phyloP scores from a whole-genome alignment of 2,329 filamentous ascomycete species.

The Pseudogymnoascus sp. region DNA sequence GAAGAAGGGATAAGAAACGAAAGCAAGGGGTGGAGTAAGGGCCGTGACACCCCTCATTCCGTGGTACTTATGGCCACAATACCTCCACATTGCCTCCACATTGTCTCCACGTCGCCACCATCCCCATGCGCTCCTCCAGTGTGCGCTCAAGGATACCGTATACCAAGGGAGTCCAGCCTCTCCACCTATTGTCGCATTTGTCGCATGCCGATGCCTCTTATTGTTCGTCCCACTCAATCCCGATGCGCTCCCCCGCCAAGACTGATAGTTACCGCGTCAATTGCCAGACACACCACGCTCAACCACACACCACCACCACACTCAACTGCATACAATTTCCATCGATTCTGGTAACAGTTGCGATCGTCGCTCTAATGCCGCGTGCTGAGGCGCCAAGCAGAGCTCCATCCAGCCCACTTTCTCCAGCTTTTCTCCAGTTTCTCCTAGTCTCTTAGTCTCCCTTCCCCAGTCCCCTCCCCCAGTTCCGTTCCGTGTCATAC shows the following conservation, averaged over 20 bases:
- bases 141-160: neutral
- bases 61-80: neutral
- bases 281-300: neutral
- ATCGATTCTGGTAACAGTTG: constrained; percentile 6
- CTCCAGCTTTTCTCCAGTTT: constrained; percentile 8
- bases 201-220: neutral
- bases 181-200: neutral
- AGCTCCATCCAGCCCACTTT: neutral
- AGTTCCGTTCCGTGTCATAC: constrained; percentile 3
- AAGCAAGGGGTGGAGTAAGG: neutral
- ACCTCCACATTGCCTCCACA: neutral
- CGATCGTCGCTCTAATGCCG: neutral
- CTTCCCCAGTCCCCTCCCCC: neutral
- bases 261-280: neutral
- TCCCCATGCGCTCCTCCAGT: neutral
- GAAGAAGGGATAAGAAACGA: too few relatives aligned
- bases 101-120: neutral
- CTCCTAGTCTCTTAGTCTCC: neutral
- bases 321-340: neutral
- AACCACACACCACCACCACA: neutral
- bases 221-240: neutral
- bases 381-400: neutral
- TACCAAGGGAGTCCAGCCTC: neutral
- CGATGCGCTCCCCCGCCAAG: neutral
- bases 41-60: constrained; percentile 1